Evolutionary conservation across 108 stramenopile species (phyloP).

Genomic region (Cyclotella atomus): DNA sequence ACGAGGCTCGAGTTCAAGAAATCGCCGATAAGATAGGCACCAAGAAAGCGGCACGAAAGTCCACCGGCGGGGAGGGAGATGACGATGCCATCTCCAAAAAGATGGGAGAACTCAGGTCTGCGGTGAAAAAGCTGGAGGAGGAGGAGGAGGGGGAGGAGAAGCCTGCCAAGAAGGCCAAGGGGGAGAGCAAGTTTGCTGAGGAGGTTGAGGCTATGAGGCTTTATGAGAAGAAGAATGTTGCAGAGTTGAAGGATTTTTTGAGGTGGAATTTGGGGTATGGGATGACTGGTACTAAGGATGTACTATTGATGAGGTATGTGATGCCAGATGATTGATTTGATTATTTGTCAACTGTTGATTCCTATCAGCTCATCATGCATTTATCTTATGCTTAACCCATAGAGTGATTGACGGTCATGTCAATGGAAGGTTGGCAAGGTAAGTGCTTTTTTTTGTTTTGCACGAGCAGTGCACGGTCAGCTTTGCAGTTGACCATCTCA

Average conservation of each 20-base stretch:
- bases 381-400: conserved; percentile 2
- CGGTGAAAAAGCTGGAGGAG: conserved; percentile 14
- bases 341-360: background rate
- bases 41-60: conserved; percentile 28
- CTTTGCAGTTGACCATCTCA: background rate
- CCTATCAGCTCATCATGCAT: background rate
- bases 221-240: conserved; percentile 54
- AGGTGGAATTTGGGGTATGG: conserved; percentile 74
- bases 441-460: too few species aligned
- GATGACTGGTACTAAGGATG: conserved; percentile 64
- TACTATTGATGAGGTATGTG: conserved; percentile 52
- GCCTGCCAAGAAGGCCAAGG: conserved; percentile 58
- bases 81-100: conserved; percentile 13
- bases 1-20: conserved; percentile 23
- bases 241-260: conserved; percentile 71
- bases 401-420: conserved; percentile 75
- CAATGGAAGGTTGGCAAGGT: conserved; percentile 71
- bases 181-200: background rate
- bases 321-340: too few species aligned
- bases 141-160: conserved; percentile 40
- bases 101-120: conserved; percentile 18
- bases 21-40: conserved; percentile 35
- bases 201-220: conserved; percentile 39
- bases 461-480: background rate
- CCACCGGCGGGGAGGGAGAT: conserved; percentile 21